Base-by-base conservation (phyloP, 371 early-diverging fungal species). In the Mucor indicus region DNA sequence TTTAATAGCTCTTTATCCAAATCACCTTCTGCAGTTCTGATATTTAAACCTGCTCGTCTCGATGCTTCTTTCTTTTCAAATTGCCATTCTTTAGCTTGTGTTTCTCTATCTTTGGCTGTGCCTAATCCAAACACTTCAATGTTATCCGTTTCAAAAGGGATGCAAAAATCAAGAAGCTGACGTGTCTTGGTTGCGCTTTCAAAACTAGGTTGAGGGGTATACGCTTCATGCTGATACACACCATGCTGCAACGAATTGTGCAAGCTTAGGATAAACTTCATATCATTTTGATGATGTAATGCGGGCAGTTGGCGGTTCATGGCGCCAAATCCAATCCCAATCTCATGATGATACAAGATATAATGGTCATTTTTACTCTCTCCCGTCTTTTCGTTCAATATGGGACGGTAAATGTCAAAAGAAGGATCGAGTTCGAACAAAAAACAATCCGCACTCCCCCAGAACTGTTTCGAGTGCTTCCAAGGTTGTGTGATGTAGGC, bases 111-210 rank as follows among this genome's bases (percentile, higher is more conserved):
- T 19, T 67, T 72, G 16, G 67, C 62, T 10, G 64, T 72, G 2
- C 82, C 83, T 16, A 83, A 39, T 0, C 83, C 85, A 69, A 81
- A 76, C 0, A 80, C 85, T 40, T 85, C 83, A 20, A 83, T 70
- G 33, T 73, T 72, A 1, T 74, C 63, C 0, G 76, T 67, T 23
- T 84, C 80, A 64, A 81, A 78, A 3, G 48, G 38, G 12, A 48
- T 50, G 3, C 27, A 35, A 27, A 69, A 67, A 3, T 38, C 33
- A 12, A 12, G 12, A 17, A 30, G 39, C 19, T 31, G 30, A 36
- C 44, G 38, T 11, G 56, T 37, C 6, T 33, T 15, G 5, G 32
- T 53, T 9, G 55, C 50, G 8, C 50, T 51, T 23, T 55, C 41
- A 22, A 63, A 58, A 0, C 66, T 69, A 1, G 76, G 68, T 3